A percentile compares a stretch with the other conserved stretches of the same genome.
Conservation (phyloP, 805 yeast genomes). For the Pichia paraexigua region DNA sequence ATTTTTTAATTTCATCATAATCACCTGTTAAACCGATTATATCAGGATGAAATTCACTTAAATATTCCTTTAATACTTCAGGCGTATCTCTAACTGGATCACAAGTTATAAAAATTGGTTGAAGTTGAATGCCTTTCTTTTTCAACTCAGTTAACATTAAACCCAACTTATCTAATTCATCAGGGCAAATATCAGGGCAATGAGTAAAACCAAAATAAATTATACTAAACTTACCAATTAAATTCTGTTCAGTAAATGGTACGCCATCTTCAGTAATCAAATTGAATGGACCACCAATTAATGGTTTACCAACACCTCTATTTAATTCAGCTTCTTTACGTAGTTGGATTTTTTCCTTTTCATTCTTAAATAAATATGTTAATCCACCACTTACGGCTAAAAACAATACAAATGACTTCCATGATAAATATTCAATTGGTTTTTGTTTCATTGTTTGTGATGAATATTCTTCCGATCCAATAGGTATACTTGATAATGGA, state of each 20-base stretch:
- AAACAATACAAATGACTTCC: conserved; percentile 74
- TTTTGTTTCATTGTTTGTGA: conserved; percentile 25
- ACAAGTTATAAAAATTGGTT: conserved; percentile 90
- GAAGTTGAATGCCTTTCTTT: conserved; percentile 49
- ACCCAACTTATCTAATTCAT: conserved; percentile 89
- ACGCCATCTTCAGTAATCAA: conserved; percentile 65
- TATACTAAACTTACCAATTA: conserved; percentile 72
- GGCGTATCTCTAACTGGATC: conserved; percentile 96
- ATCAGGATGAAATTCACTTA: conserved; percentile 82
- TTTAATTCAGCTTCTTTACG: conserved; percentile 78
- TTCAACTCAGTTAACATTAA: conserved; percentile 58
- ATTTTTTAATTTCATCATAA: conserved; percentile 73
- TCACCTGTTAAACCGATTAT: conserved; percentile 89
- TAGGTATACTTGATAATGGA: conserved; percentile 73
- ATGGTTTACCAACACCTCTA: conserved; percentile 85
- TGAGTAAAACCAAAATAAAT: conserved; percentile 96
- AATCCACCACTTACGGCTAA: conserved; percentile 62
- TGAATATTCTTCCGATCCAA: conserved; percentile 42
- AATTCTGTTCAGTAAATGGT: conserved; percentile 66
- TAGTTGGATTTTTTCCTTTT: conserved; percentile 65
- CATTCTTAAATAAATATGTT: conserved; percentile 63
- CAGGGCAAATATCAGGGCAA: conserved; percentile 98
- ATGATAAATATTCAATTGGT: conserved; percentile 66
- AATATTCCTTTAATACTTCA: conserved; percentile 71
- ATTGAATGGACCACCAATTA: conserved; percentile 85